Evolutionary conservation across 306 rosid genomes (phyloP).

Genomic region (Prunus mira): DNA sequence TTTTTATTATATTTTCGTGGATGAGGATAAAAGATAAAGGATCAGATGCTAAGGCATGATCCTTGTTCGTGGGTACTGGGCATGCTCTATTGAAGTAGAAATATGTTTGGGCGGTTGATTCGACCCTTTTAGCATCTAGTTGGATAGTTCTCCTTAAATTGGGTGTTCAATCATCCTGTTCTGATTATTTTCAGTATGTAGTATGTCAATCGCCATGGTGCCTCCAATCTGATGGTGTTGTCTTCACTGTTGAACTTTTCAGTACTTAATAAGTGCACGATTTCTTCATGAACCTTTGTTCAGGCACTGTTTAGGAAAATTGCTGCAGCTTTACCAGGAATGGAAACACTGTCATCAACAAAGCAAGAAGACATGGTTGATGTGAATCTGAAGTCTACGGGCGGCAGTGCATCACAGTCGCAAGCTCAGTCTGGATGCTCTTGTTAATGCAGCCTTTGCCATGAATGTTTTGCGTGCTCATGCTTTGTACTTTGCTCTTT

Average conservation of each 20-base stretch:
- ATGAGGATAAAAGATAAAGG: neutral
- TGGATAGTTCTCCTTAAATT: neutral
- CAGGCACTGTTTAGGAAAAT: constrained; percentile 84
- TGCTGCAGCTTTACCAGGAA: constrained; percentile 85
- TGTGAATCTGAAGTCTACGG: constrained; percentile 65
- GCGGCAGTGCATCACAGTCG: constrained; percentile 33
- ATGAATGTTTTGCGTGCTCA: neutral
- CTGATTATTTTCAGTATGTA: neutral
- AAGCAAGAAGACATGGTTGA: constrained; percentile 94
- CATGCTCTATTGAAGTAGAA: too few relatives aligned
- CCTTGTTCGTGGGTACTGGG: neutral
- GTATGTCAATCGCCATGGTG: neutral
- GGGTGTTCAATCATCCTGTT: neutral
- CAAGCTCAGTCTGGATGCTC: constrained; percentile 64
- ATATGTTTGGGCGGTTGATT: neutral
- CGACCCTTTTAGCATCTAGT: neutral
- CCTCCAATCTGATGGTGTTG: neutral
- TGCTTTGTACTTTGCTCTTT: constrained; percentile 20
- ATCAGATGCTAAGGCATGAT: neutral
- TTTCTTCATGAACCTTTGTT: neutral
- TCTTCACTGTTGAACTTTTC: neutral
- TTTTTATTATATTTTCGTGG: neutral
- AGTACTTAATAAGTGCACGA: neutral
- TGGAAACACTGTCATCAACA: constrained; percentile 82
- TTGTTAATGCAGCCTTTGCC: constrained; percentile 35